Evolutionary conservation across 768 basidiomycete species (phyloP).

Genomic region (Steccherinum ochraceum): DNA sequence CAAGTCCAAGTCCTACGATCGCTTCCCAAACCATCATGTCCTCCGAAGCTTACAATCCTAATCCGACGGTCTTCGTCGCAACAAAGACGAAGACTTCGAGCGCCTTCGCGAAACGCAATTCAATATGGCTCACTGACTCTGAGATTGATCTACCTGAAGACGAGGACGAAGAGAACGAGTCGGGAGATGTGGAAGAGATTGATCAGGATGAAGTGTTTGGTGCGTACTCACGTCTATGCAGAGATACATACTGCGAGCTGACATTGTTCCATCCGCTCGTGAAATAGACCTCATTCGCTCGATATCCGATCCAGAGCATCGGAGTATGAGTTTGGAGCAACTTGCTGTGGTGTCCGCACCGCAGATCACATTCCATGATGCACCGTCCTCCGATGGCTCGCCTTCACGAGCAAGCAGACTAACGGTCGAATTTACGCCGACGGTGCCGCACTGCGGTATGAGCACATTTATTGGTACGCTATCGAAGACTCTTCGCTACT

Average conservation of each 20-base stretch:
- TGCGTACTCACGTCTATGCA: too few species aligned
- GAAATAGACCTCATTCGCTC: slow-evolving; percentile 83
- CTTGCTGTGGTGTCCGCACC: slow-evolving; percentile 90
- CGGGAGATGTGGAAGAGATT: slow-evolving; percentile 54
- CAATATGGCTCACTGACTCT: slow-evolving; percentile 47
- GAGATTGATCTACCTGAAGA: slow-evolving; percentile 19
- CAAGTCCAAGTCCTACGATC: too few species aligned
- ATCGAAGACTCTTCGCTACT: too few species aligned
- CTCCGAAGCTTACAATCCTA: slow-evolving; percentile 77
- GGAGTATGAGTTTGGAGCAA: slow-evolving; percentile 84
- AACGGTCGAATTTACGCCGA: slow-evolving; percentile 91
- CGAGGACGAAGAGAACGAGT: slow-evolving; percentile 29
- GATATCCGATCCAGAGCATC: slow-evolving; percentile 95
- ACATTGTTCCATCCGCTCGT: too few species aligned
- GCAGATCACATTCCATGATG: slow-evolving; percentile 52
- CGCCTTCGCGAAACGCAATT: slow-evolving; percentile 33
- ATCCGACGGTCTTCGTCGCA: slow-evolving; percentile 73
- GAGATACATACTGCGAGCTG: not conserved
- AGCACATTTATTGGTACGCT: slow-evolving; percentile 87
- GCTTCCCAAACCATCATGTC: slow-evolving; percentile 9
- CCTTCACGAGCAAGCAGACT: slow-evolving; percentile 27
- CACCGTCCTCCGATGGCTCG: slow-evolving; percentile 37
- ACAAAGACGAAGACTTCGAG: slow-evolving; percentile 40
- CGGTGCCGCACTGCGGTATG: slow-evolving; percentile 97
- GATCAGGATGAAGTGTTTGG: slow-evolving; percentile 94